Conservation (phyloP, 2,329 filamentous ascomycete species). For the Exophiala aquamarina region DNA sequence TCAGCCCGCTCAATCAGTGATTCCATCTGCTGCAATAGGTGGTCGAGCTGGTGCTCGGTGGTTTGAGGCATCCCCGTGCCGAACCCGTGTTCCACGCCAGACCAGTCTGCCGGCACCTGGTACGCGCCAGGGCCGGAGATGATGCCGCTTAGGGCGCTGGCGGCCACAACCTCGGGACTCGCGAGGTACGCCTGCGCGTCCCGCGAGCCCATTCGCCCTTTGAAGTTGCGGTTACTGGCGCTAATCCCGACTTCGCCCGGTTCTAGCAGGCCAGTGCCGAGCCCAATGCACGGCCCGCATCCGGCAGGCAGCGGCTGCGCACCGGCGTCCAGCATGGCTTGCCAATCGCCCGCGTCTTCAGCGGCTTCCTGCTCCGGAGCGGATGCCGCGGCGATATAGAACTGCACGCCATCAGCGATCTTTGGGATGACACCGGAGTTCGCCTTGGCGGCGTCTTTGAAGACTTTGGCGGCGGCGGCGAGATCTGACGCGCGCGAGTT, state of each 20-base stretch:
- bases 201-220: slow-evolving; percentile 81
- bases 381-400: slow-evolving; percentile 90
- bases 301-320: slow-evolving; percentile 68
- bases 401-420: slow-evolving; percentile 72
- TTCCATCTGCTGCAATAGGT: not conserved
- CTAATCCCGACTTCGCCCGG: slow-evolving; percentile 83
- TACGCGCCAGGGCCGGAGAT: slow-evolving; percentile 73
- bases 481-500: slow-evolving; percentile 82
- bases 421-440: slow-evolving; percentile 65
- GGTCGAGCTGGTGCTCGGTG: slow-evolving; percentile 1
- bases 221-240: slow-evolving; percentile 85
- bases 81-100: slow-evolving; percentile 33
- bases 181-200: slow-evolving; percentile 82
- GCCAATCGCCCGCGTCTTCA: slow-evolving; percentile 83
- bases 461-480: slow-evolving; percentile 77
- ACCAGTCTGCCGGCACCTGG: slow-evolving; percentile 68
- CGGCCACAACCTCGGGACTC: slow-evolving; percentile 88
- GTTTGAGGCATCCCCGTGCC: slow-evolving; percentile 3
- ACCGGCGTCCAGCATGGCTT: slow-evolving; percentile 76
- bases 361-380: slow-evolving; percentile 71
- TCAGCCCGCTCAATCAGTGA: slow-evolving; percentile 1
- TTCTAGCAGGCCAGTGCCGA: slow-evolving; percentile 77
- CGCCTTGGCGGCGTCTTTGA: slow-evolving; percentile 68
- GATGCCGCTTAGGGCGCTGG: slow-evolving; percentile 67
- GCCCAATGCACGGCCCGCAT: slow-evolving; percentile 84